phyloP scores from a whole-genome alignment of 805 yeast genomes.

The Metschnikowia hibisci region DNA sequence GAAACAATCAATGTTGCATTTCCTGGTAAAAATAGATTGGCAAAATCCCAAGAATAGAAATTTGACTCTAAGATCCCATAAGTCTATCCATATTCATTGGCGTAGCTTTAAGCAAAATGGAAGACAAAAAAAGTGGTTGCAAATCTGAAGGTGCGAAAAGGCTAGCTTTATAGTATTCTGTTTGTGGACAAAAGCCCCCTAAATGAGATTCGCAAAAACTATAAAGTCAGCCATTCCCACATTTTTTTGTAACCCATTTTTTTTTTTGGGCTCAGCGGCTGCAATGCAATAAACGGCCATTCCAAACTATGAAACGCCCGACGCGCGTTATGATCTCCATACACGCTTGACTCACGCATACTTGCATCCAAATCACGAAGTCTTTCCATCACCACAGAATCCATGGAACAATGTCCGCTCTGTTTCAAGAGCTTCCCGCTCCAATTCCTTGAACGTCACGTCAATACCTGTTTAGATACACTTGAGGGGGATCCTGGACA shows the following conservation, averaged over 20 bases:
- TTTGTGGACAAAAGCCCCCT: background rate
- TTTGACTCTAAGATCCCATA: no score
- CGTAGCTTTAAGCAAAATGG: no score
- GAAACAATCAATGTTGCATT: no score
- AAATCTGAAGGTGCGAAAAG: background rate
- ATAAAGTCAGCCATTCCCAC: background rate
- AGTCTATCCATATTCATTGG: no score
- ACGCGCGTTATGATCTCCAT: background rate
- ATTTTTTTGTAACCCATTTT: background rate
- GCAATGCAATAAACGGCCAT: background rate
- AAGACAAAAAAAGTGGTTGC: background rate
- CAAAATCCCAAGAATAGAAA: no score
- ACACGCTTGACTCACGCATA: background rate
- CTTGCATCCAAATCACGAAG: background rate
- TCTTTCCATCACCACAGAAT: background rate
- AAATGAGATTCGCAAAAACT: background rate
- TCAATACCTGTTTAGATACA: conserved; percentile 37
- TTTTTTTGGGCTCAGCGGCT: background rate
- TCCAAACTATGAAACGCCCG: background rate
- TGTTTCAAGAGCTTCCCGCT: conserved; percentile 26
- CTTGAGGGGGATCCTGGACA: conserved; percentile 16
- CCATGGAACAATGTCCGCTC: conserved; percentile 31
- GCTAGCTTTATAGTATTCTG: conserved; percentile 1
- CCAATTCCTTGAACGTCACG: conserved; percentile 35
- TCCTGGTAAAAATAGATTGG: no score